A percentile compares a stretch with the other conserved stretches of the same genome.
Evolutionary conservation across 345 rosid species (phyloP).

Genomic region (Pseudoturritis turrita): DNA sequence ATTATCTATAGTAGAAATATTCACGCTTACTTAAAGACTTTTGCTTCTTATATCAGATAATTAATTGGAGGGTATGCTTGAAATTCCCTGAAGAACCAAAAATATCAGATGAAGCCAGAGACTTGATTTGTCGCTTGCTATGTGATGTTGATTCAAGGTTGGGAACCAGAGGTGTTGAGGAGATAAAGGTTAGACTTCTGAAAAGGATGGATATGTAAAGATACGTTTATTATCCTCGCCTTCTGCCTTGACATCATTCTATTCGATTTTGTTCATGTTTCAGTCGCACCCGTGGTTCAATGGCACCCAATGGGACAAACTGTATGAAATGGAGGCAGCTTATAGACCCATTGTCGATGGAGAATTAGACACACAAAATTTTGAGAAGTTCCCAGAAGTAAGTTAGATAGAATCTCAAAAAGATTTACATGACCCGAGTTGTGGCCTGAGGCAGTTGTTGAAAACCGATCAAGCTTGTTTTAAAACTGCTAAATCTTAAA

Average conservation of each 20-base stretch:
- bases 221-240: background rate
- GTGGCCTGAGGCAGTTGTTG: background rate
- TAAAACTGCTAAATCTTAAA: background rate
- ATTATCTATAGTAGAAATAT: background rate
- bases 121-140: slow-evolving; percentile 79
- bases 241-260: background rate
- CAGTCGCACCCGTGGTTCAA: slow-evolving; percentile 87
- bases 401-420: slow-evolving; percentile 33
- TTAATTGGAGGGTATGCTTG: slow-evolving; percentile 89
- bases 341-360: slow-evolving; percentile 80
- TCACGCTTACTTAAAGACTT: slow-evolving; percentile 21
- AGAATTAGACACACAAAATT: slow-evolving; percentile 93
- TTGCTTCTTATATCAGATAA: slow-evolving; percentile 51
- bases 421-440: background rate
- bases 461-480: background rate
- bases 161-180: slow-evolving; percentile 90
- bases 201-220: background rate
- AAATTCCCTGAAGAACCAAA: slow-evolving; percentile 94
- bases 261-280: slow-evolving; percentile 10
- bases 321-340: slow-evolving; percentile 87
- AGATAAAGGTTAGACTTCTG: slow-evolving; percentile 61
- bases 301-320: slow-evolving; percentile 72
- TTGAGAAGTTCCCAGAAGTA: slow-evolving; percentile 96
- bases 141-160: slow-evolving; percentile 89
- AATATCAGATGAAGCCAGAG: slow-evolving; percentile 80